Percentiles rank a stretch among this genome's conserved stretches.
Evolutionary conservation across 1,139 yeast genomes (phyloP).

Genomic region (Kurtzmaniella natalensis): DNA sequence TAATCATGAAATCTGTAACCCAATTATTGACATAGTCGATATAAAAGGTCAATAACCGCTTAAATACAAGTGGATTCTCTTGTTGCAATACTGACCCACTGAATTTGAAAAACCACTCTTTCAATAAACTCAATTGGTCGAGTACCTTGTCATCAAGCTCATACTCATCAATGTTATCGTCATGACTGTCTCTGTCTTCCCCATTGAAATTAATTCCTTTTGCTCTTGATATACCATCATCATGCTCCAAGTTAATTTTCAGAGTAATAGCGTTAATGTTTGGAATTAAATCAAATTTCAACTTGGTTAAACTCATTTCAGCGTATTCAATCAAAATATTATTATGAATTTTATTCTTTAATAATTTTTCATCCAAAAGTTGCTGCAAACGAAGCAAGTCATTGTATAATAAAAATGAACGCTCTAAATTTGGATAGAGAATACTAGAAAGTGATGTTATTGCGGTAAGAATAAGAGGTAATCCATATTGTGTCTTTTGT

Average conservation of each 20-base stretch:
- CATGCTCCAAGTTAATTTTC: constrained; percentile 14
- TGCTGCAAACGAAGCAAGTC: constrained; percentile 27
- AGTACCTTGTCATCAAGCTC: constrained; percentile 20
- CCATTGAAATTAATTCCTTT: constrained; percentile 4
- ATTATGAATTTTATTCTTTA: background rate
- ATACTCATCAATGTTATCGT: constrained; percentile 13
- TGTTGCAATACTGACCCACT: constrained; percentile 18
- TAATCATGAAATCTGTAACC: constrained; percentile 24
- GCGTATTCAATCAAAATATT: constrained; percentile 1
- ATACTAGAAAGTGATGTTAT: constrained; percentile 29
- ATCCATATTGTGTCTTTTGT: background rate
- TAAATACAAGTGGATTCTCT: constrained; percentile 28
- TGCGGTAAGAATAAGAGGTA: constrained; percentile 13
- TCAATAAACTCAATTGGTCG: constrained; percentile 18
- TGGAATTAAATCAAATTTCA: constrained; percentile 5
- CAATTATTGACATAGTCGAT: constrained; percentile 30
- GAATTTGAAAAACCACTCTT: constrained; percentile 24
- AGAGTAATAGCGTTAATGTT: constrained; percentile 1
- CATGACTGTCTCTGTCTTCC: constrained; percentile 2
- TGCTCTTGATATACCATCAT: constrained; percentile 10
- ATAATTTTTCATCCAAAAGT: background rate
- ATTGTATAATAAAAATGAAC: constrained; percentile 33
- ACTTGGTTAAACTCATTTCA: constrained; percentile 5
- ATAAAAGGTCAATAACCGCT: constrained; percentile 21
- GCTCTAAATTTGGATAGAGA: constrained; percentile 27